phyloP scores from a whole-genome alignment of 495 filamentous ascomycete genomes.

The Viridothelium virens region DNA sequence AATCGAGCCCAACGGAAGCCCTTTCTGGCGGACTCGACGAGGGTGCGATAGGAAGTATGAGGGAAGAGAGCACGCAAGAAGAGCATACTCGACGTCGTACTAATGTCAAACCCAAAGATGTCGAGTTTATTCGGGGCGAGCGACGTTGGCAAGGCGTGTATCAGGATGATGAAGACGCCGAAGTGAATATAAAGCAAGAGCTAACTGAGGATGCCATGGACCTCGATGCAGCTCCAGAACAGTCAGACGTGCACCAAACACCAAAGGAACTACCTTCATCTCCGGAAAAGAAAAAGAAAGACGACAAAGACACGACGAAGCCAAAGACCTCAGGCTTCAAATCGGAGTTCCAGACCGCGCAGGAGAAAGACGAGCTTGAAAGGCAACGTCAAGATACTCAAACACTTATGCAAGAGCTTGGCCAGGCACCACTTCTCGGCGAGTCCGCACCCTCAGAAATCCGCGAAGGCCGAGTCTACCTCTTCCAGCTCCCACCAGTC shows the following conservation, averaged over 20 bases:
- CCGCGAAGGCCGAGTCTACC: slow-evolving; percentile 38
- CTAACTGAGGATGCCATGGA: slow-evolving; percentile 25
- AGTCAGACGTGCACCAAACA: slow-evolving; percentile 1
- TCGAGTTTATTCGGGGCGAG: slow-evolving; percentile 30
- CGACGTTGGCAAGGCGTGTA: slow-evolving; percentile 33
- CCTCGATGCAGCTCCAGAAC: neutral
- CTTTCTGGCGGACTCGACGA: neutral
- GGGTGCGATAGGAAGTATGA: slow-evolving; percentile 26
- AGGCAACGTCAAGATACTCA: slow-evolving; percentile 25
- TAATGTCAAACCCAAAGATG: slow-evolving; percentile 27
- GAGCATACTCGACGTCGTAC: neutral
- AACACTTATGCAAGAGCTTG: slow-evolving; percentile 34
- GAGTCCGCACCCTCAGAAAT: neutral
- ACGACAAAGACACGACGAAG: slow-evolving; percentile 31
- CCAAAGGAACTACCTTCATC: slow-evolving; percentile 19
- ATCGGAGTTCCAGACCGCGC: slow-evolving; percentile 8
- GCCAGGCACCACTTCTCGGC: slow-evolving; percentile 30
- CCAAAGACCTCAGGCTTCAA: neutral
- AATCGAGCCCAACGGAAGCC: slow-evolving; percentile 13
- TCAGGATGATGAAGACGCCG: slow-evolving; percentile 37
- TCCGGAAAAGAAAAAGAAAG: slow-evolving; percentile 38
- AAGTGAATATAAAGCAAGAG: slow-evolving; percentile 30
- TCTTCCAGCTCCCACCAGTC: slow-evolving; percentile 59
- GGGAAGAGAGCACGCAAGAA: neutral
- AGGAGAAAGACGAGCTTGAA: slow-evolving; percentile 2